phyloP scores from a whole-genome alignment of 2,329 filamentous ascomycete species.

The Monilinia fructigena region DNA sequence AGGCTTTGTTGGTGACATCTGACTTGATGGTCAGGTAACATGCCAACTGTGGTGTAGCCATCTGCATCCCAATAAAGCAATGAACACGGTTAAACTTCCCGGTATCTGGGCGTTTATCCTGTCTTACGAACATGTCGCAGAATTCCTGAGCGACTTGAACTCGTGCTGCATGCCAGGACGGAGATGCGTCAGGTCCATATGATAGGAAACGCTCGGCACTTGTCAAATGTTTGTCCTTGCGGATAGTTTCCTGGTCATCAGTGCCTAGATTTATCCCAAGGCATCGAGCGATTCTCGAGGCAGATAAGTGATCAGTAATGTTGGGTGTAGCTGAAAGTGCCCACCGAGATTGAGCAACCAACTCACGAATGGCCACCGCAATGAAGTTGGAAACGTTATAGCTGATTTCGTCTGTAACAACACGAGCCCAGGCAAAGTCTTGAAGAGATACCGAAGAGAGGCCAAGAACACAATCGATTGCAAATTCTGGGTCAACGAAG shows the following conservation, averaged over 20 bases:
- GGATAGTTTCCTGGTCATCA: conserved; percentile 1
- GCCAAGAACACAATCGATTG: neutral
- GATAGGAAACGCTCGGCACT: neutral
- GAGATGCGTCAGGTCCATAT: conserved; percentile 9
- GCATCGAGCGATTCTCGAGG: conserved; percentile 1
- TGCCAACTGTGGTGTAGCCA: conserved; percentile 14
- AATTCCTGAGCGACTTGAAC: conserved; percentile 10
- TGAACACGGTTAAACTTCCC: conserved; percentile 1
- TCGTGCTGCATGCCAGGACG: conserved; percentile 5
- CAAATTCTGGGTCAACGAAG: neutral
- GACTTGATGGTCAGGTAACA: neutral
- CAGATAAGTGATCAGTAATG: neutral
- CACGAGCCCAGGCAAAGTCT: conserved; percentile 3
- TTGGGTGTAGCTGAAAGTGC: conserved; percentile 15
- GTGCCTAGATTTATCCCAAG: conserved; percentile 15
- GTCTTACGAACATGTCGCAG: neutral
- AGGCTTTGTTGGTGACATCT: neutral
- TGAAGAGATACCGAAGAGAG: neutral
- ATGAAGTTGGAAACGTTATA: neutral
- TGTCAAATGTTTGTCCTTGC: conserved; percentile 10
- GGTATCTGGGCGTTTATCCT: neutral
- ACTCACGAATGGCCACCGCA: neutral
- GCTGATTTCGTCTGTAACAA: conserved; percentile 5
- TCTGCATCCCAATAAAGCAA: neutral
- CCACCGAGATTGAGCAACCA: conserved; percentile 7